Evolutionary conservation across 768 basidiomycete genomes (phyloP), one percentile per base, ranked within the genome.

Genomic region (Lentinus tigrinus): DNA sequence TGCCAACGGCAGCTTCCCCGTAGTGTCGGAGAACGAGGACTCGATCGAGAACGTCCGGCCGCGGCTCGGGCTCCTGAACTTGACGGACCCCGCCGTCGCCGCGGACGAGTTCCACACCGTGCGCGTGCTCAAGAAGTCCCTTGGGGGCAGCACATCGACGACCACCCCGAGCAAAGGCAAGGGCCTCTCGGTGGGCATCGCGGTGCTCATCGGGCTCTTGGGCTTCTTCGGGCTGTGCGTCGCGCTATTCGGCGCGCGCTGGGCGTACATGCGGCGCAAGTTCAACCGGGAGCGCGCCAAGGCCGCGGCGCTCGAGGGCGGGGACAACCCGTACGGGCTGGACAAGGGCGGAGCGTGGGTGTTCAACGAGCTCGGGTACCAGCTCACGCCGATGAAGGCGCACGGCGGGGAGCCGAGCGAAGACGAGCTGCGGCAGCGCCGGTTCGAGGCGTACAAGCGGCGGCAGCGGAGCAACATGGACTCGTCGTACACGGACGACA

Each of bases 21-120:
- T 51, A 34, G 63, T 65, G 23, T 55, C 62, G 43, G 58, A 61
- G 26, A 63, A 54, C 43, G 51, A 62, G 9, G 34, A 65, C 39
- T 28, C 51, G 55, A 36, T 52, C 49, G 36, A 42, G 58, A 43
- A 60, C 52, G 10, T 62, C 8, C 72, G 81, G 61, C 79, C 89
- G 0, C 69, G 75, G 0, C 77, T 93, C 1, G 91, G 89, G 0
- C 68, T 93, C 7, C 58, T 90, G 21, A 67, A 77, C 3, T 73
- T 93, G 1, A 91, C 89, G 2, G 80, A 92, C 62, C 75, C 83
- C 0, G 78, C 81, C 0, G 69, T 67, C 4, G 91, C 91, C 0
- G 64, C 91, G 57, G 71, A 78, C 2, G 88, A 92, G 61, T 93
- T 92, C 72, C 68, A 84, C 44, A 80, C 76, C 4, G 88, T 91